Evolutionary conservation across 176 grass and related monocot genomes (phyloP).

Genomic region (Tillandsia fasciculata): DNA sequence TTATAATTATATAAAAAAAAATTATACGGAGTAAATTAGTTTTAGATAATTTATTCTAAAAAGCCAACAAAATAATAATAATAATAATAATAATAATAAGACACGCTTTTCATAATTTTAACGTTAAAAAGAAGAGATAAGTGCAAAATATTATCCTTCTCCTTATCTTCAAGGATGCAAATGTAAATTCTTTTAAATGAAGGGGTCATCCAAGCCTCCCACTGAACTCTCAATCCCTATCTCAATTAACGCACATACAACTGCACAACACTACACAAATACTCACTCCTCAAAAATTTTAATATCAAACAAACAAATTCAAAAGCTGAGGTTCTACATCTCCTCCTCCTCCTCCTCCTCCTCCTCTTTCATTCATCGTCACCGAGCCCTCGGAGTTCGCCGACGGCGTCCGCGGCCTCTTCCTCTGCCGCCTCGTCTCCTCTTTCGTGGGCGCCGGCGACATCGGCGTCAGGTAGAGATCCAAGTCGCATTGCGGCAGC

Average conservation of each 20-base stretch:
- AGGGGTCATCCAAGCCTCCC: no score
- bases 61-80: no score
- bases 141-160: no score
- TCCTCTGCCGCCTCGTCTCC: slow-evolving; percentile 10
- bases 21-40: no score
- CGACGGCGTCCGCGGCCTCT: slow-evolving; percentile 52
- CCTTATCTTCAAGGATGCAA: no score
- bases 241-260: neutral
- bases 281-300: neutral
- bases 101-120: no score
- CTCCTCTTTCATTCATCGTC: slow-evolving; percentile 26
- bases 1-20: no score
- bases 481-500: slow-evolving; percentile 33
- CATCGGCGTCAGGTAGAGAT: slow-evolving; percentile 40
- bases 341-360: slow-evolving; percentile 8
- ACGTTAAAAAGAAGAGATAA: no score
- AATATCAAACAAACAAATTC: slow-evolving; percentile 60
- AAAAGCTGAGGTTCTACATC: slow-evolving; percentile 40
- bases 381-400: slow-evolving; percentile 72
- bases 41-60: no score
- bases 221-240: no score
- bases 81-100: no score
- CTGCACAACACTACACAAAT: neutral
- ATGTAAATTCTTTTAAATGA: no score
- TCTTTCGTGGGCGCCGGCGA: neutral